Evolutionary conservation across 2,329 filamentous ascomycete genomes (phyloP).

Genomic region (Coleophoma eucalyptorum): DNA sequence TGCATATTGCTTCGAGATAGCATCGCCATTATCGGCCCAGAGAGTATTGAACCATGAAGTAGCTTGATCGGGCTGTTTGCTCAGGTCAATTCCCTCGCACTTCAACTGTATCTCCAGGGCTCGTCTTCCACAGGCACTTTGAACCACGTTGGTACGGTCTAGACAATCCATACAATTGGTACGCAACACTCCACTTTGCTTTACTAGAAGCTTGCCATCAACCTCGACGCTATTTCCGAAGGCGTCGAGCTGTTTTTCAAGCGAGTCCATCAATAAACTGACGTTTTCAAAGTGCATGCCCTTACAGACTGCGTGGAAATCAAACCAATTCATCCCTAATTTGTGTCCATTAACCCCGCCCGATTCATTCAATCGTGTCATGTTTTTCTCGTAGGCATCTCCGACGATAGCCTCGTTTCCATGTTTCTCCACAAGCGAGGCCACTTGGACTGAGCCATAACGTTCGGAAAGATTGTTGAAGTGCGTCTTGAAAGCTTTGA

Average conservation of each 20-base stretch:
- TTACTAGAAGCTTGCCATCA: conserved; percentile 36
- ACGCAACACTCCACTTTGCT: conserved; percentile 74
- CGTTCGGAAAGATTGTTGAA: conserved; percentile 64
- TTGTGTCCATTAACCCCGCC: conserved; percentile 41
- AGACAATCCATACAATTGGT: conserved; percentile 99
- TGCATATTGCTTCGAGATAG: conserved; percentile 92
- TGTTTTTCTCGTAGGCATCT: conserved; percentile 67
- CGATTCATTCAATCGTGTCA: conserved; percentile 63
- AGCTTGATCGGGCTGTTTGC: conserved; percentile 69
- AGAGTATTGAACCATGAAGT: conserved; percentile 93
- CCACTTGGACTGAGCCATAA: conserved; percentile 75
- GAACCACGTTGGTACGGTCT: conserved; percentile 92
- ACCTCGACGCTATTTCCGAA: conserved; percentile 67
- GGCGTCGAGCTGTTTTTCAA: conserved; percentile 64
- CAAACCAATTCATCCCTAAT: conserved; percentile 89
- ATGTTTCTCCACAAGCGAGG: conserved; percentile 86
- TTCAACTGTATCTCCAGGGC: conserved; percentile 78
- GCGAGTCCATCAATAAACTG: conserved; percentile 66
- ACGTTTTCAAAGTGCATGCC: conserved; percentile 99
- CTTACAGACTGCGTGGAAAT: conserved; percentile 88
- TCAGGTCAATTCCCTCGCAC: conserved; percentile 71
- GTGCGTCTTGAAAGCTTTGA: conserved; percentile 73
- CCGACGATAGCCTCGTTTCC: conserved; percentile 79
- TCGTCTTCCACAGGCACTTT: conserved; percentile 83
- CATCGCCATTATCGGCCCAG: conserved; percentile 97